A percentile compares a stretch with the other conserved stretches of the same genome.
These are phyloP conservation scores for Microsporum canis DNA, from an alignment of 2,329 filamentous ascomycete genomes.

Conservation along the genomic window DNA sequence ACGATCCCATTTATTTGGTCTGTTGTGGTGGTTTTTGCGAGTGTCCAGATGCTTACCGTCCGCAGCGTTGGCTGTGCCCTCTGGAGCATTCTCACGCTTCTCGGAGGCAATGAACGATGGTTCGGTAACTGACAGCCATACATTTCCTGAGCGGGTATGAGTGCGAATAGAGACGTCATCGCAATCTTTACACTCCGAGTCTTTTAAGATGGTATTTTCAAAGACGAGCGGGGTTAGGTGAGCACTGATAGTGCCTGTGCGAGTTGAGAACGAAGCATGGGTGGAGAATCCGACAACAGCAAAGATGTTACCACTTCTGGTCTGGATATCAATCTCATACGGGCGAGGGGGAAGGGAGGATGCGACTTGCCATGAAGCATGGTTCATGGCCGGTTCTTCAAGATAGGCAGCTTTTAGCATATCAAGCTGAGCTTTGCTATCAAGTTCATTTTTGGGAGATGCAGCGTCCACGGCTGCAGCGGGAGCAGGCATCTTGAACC, in stretches of 20 bases:
- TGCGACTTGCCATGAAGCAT: neutral
- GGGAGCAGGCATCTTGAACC: constrained; percentile 12
- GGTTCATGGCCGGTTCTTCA: neutral
- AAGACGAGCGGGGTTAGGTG: constrained; percentile 35
- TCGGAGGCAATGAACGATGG: constrained; percentile 11
- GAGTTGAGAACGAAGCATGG: constrained; percentile 36
- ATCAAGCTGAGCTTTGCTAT: neutral
- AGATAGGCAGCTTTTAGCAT: neutral
- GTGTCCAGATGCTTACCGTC: neutral
- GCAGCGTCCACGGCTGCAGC: neutral
- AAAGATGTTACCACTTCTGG: constrained; percentile 20
- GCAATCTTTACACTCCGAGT: neutral
- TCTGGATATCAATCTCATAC: constrained; percentile 22
- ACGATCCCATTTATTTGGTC: neutral
- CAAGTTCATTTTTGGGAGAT: neutral
- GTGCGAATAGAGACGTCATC: constrained; percentile 14
- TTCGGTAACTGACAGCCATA: constrained; percentile 15
- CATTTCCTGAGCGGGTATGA: constrained; percentile 12
- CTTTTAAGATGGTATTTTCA: neutral
- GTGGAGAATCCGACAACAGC: constrained; percentile 40
- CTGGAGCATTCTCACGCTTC: neutral
- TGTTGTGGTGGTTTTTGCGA: neutral
- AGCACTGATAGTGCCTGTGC: constrained; percentile 39
- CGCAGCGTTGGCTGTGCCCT: neutral
- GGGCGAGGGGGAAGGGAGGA: constrained; percentile 14